Percentiles rank a stretch among this genome's conserved stretches.
These are phyloP conservation scores for Ilex asprella DNA, from an alignment of 257 asterid genomes.

Conservation along the genomic window DNA sequence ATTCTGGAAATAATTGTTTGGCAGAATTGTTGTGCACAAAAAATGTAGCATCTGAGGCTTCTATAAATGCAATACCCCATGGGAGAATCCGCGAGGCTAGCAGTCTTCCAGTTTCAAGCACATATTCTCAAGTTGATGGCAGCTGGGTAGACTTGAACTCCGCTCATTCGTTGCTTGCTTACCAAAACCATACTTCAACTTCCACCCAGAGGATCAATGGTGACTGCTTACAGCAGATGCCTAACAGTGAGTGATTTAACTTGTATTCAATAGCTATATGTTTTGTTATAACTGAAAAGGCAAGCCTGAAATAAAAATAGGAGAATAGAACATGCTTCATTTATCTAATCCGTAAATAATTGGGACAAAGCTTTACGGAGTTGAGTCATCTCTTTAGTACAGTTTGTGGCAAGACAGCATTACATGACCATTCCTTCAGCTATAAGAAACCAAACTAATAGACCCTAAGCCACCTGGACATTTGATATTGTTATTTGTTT, in stretches of 20 bases:
- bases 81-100: constrained; percentile 6
- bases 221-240: constrained; percentile 29
- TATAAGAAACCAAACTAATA: no score
- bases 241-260: constrained; percentile 36
- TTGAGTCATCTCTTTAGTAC: no score
- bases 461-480: no score
- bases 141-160: constrained; percentile 13
- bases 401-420: no score
- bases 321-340: no score
- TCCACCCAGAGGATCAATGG: constrained; percentile 18
- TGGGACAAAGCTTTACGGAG: no score
- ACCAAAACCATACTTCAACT: constrained; percentile 19
- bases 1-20: constrained; percentile 26
- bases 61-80: constrained; percentile 12
- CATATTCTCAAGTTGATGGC: constrained; percentile 28
- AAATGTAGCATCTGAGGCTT: constrained; percentile 13
- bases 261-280: no score
- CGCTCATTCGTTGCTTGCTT: constrained; percentile 15
- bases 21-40: constrained; percentile 33
- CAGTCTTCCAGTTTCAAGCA: constrained; percentile 15
- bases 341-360: no score
- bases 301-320: no score
- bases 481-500: no score
- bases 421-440: no score
- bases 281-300: no score